Evolutionary conservation across 2,329 filamentous ascomycete genomes (phyloP), one percentile per base, ranked within the genome.

Genomic region (Epicoccum nigrum): DNA sequence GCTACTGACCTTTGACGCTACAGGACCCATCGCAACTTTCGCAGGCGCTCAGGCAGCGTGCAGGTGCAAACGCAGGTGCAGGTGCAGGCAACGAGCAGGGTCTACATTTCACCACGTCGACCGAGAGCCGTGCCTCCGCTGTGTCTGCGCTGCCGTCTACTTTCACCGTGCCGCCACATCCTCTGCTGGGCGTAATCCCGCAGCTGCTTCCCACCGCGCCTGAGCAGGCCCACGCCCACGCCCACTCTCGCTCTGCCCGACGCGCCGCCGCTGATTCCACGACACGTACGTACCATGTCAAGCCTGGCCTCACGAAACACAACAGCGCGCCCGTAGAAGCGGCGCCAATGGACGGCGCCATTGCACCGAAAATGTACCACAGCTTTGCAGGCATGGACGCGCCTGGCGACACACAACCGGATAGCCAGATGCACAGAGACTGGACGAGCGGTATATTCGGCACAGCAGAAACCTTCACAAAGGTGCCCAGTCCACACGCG

Each of bases 371-470:
- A 23, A 70, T 70, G 67, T 50, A 59, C 46, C 59, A 65, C 23
- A 75, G 73, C 27, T 78, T 78, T 54, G 73, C 63, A 27, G 73
- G 65, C 38, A 68, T 70, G 41, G 71, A 71, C 50, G 62, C 56
- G 15, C 66, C 67, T 2, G 77, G 76, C 41, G 77, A 80, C 54
- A 80, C 78, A 1, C 78, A 80, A 64, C 71, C 73, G 19, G 75
- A 77, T 45, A 77, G 76, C 45, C 77, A 80, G 56, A 73, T 79
- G 37, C 76, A 77, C 60, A 73, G 65, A 38, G 62, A 75, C 17
- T 76, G 65, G 53, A 71, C 68, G 35, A 75, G 72, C 32, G 64
- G 57, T 20, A 50, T 66, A 19, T 59, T 49, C 15, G 56, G 50
- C 32, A 53, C 46, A 31, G 54, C 51, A 35, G 56, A 53, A 19